Evolutionary conservation across 2,329 filamentous ascomycete species (phyloP), one percentile per base, ranked within the genome.

Genomic region (Scedosporium minutisporum): DNA sequence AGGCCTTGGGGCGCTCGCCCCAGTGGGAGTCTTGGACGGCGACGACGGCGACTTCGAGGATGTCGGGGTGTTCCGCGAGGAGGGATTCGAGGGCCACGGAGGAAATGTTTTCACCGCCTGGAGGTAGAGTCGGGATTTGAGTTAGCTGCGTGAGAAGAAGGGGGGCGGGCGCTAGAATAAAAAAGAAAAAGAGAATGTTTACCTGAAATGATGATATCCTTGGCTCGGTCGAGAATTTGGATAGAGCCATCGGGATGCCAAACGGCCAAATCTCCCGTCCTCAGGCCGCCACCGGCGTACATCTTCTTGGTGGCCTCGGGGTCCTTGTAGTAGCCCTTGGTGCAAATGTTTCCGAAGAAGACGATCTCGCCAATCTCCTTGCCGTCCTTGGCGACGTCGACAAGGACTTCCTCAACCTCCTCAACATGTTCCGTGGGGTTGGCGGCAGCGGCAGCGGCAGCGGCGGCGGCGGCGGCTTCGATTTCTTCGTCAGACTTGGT

Each of bases 191-290:
- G 21, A 46, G 62, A 16, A 62, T 18, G 14, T 81, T 68, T 78
- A 90, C 90, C 90, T 61, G 90, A 96, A 66, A 99, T 99, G 70
- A 99, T 99, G 61, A 99, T 97, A 72, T 99, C 95, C 78, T 99
- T 99, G 14, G 91, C 90, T 21, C 95, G 84, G 75, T 99, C 95
- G 64, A 96, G 79, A 66, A 99, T 96, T 78, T 97, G 91, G 55
- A 92, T 87, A 63, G 90, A 89, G 1, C 93, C 93, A 72, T 97
- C 95, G 0, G 88, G 82, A 76, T 97, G 91, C 89, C 90, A 93
- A 0, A 97, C 93, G 0, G 95, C 95, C 58, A 99, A 75, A 73
- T 99, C 95, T 0, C 95, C 95, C 16, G 89, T 93, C 75, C 96
- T 95, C 69, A 92, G 77, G 21, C 87, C 91, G 3, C 93, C 93